phyloP scores from a whole-genome alignment of 2,329 filamentous ascomycete species.

The Aspergillus udagawae region DNA sequence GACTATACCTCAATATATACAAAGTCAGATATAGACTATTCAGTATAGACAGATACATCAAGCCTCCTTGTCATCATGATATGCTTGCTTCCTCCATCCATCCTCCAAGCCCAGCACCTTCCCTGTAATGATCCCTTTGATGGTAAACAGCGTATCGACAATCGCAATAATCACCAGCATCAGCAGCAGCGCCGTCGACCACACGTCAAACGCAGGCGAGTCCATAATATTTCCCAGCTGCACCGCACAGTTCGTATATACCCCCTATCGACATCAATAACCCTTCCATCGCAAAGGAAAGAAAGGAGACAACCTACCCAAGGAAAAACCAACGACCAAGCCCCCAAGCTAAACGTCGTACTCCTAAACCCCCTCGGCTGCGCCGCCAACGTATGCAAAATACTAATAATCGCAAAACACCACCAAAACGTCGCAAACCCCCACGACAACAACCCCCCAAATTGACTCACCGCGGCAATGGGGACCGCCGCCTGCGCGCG shows the following conservation, averaged over 20 bases:
- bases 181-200: constrained; percentile 35
- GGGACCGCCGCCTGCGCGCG: constrained; percentile 28
- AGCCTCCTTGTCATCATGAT: background rate
- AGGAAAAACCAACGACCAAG: constrained; percentile 39
- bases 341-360: constrained; percentile 26
- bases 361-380: constrained; percentile 17
- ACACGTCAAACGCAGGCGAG: constrained; percentile 36
- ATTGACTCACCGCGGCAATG: constrained; percentile 33
- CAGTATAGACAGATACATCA: background rate
- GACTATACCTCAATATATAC: background rate
- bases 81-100: constrained; percentile 15
- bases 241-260: constrained; percentile 38
- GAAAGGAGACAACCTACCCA: constrained; percentile 33
- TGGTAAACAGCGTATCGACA: constrained; percentile 27
- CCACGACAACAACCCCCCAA: constrained; percentile 38
- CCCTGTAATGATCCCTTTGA: constrained; percentile 28
- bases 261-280: constrained; percentile 23
- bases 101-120: constrained; percentile 26
- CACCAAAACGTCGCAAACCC: constrained; percentile 43
- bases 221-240: constrained; percentile 37
- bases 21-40: background rate
- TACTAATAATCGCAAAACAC: constrained; percentile 37
- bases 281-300: background rate
- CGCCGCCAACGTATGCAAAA: constrained; percentile 22
- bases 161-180: constrained; percentile 34